Conservation (phyloP, 2,329 filamentous ascomycete genomes). For the Ceratocystis huliohia region DNA sequence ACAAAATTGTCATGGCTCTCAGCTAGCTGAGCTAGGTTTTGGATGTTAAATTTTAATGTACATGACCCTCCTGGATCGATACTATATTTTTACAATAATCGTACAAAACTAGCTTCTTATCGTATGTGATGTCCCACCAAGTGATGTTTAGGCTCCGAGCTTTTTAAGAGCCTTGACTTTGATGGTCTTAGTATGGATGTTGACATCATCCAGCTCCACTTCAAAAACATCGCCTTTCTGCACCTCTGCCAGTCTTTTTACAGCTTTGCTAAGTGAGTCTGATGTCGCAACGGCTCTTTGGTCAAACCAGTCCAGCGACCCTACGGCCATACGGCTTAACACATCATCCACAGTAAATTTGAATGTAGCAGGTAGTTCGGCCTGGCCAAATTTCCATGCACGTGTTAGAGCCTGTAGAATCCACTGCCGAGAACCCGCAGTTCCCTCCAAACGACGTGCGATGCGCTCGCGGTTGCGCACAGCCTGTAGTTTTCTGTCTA, state of each 20-base stretch:
- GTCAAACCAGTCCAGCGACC: conserved; percentile 41
- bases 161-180: conserved; percentile 34
- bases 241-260: conserved; percentile 33
- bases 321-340: conserved; percentile 28
- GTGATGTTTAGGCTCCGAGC: background rate
- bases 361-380: conserved; percentile 36
- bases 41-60: background rate
- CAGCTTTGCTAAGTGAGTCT: conserved; percentile 32
- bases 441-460: conserved; percentile 33
- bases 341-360: conserved; percentile 35
- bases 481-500: conserved; percentile 37
- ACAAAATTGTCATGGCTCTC: background rate
- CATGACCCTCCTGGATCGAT: background rate
- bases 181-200: conserved; percentile 37
- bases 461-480: conserved; percentile 42
- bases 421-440: conserved; percentile 39
- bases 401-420: conserved; percentile 47
- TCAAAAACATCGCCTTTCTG: conserved; percentile 41
- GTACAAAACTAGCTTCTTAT: background rate
- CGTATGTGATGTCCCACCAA: background rate
- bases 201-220: conserved; percentile 42
- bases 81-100: background rate
- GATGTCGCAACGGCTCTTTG: conserved; percentile 28
- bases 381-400: conserved; percentile 44
- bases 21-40: background rate